phyloP scores from a whole-genome alignment of 75 land plant species.

The Sequoia sempervirens region DNA sequence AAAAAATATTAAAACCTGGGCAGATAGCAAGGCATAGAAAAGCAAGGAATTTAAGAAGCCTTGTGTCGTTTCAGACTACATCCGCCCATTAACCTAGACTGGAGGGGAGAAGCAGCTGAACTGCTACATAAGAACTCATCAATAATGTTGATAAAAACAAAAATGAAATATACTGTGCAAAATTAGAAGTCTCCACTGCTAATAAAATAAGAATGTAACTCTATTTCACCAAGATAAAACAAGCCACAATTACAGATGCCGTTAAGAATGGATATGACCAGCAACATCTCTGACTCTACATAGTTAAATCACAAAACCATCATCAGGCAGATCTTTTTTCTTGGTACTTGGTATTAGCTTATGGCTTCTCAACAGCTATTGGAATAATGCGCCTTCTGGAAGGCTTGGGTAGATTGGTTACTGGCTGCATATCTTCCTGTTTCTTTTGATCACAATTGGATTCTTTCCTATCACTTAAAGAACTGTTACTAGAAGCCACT shows the following conservation, averaged over 20 bases:
- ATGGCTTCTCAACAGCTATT: conserved; percentile 21
- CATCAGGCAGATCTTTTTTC: background rate
- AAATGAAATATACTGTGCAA: background rate
- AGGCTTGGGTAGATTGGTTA: conserved; percentile 18
- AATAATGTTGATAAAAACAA: no score
- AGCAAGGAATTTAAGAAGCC: background rate
- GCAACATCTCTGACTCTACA: background rate
- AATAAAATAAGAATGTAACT: background rate
- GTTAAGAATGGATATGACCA: background rate
- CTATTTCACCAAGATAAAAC: background rate
- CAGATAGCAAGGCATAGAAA: background rate
- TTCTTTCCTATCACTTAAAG: conserved; percentile 3
- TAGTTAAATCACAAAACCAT: background rate
- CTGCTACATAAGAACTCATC: background rate
- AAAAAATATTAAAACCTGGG: background rate
- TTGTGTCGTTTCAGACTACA: background rate
- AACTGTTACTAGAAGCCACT: background rate
- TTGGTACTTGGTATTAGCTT: background rate
- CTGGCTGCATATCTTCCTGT: conserved; percentile 5
- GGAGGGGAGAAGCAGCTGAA: background rate
- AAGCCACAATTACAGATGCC: background rate
- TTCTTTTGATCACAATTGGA: background rate
- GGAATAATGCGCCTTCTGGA: conserved; percentile 44
- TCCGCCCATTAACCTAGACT: background rate
- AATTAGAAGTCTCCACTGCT: background rate